Base-by-base conservation (phyloP, 1,139 yeast species). In the Wickerhamomyces sp. region DNA sequence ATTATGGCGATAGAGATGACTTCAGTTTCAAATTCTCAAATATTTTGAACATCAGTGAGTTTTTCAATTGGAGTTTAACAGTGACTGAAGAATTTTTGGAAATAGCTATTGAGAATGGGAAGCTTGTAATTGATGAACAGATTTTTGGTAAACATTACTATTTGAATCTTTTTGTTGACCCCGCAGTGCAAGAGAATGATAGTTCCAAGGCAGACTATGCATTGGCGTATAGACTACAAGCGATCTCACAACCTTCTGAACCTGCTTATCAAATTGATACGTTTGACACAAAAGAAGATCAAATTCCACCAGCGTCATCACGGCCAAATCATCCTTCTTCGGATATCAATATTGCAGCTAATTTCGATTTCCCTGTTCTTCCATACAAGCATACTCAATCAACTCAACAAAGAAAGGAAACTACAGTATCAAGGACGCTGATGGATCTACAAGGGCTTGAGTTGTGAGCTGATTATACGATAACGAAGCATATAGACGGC, bases 81-180 rank as follows among this genome's bases (percentile, higher is more conserved):
- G 77, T 86, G 14, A 71, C 89, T 3, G 66, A 64, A 13, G 93
- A 85, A 51, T 86, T 85, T 44, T 57, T 86, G 14, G 77, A 75
- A 36, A 63, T 68, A 39, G 78, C 84, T 17, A 71, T 83, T 23
- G 68, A 66, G 7, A 54, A 59, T 4, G 91, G 88, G 1, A 58
- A 59, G 2, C 52, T 85, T 2, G 76, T 82, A 10, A 66, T 85
- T 9, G 95, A 86, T 56, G 79, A 78, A 42, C 73, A 75, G 38
- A 64, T 78, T 5, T 66, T 75, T 28, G 89, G 89, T 0, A 66
- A 77, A 4, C 52, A 60, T 18, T 70, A 60, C 46, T 70, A 64
- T 31, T 31, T 52, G 22, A 56, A 54, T 26, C 44, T 51, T 19
- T 40, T 46, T 15, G 17, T 22, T 5, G 13, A 17, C 13, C 25